Conservation (phyloP, 371 early-diverging fungal genomes). For the Mortierella sp. region DNA sequence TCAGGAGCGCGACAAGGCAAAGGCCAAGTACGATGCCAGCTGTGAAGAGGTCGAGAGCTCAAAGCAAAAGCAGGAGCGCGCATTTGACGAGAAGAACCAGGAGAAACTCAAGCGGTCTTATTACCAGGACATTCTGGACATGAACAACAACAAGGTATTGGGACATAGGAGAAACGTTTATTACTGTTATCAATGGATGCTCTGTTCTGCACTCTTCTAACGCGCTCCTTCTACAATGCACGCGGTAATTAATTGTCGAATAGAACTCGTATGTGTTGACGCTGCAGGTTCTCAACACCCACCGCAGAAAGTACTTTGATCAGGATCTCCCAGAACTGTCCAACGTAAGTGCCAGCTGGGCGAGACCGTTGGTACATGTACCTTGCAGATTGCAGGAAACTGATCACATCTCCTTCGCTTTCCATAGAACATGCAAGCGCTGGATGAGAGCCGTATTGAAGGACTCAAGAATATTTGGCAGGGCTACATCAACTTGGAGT, state of each 20-base stretch:
- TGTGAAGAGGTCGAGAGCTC: slow-evolving; percentile 76
- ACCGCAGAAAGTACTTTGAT: slow-evolving; percentile 70
- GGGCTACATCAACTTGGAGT: slow-evolving; percentile 65
- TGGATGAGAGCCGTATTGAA: slow-evolving; percentile 67
- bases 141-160: slow-evolving; percentile 84
- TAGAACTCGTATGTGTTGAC: slow-evolving; percentile 78
- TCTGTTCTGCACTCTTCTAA: not conserved
- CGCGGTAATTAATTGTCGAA: not conserved
- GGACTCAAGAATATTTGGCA: slow-evolving; percentile 64
- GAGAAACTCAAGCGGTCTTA: slow-evolving; percentile 64
- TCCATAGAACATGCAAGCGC: slow-evolving; percentile 73
- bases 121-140: slow-evolving; percentile 78
- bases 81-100: slow-evolving; percentile 65
- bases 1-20: slow-evolving; percentile 79
- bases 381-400: not conserved
- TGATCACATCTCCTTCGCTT: not conserved
- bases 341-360: slow-evolving; percentile 62
- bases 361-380: no score
- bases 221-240: not conserved
- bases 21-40: slow-evolving; percentile 76
- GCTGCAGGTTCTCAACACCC: slow-evolving; percentile 72
- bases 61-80: slow-evolving; percentile 64
- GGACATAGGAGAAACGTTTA: not conserved
- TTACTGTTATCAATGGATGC: not conserved
- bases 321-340: slow-evolving; percentile 72